Base-by-base conservation (phyloP, 2,329 filamentous ascomycete species). In the Penicillium sp. region DNA sequence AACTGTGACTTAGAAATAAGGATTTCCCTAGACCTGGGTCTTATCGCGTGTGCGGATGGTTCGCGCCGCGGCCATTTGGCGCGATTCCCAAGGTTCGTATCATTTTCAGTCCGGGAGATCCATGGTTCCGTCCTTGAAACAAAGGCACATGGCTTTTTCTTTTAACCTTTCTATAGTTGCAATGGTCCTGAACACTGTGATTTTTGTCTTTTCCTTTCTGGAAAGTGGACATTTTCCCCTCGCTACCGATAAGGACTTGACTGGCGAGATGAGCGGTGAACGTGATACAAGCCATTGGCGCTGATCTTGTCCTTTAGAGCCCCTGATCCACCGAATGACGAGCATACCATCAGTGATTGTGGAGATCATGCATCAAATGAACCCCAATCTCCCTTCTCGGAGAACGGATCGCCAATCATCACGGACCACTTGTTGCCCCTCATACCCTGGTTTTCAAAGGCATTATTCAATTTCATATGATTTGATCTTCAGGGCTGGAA, bases 291-390 rank as follows among this genome's bases (percentile, higher is more conserved):
- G 58, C 56, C 55, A 58, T 57, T 42, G 37, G 42, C 51, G 63
- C 63, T 59, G 62, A 65, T 65, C 57, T 57, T 51, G 50, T 64
- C 63, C 57, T 53, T 61, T 59, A 57, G 55, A 67, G 62, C 63
- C 63, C 60, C 62, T 63, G 62, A 65, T 65, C 64, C 64, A 64
- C 63, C 60, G 43, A 66, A 64, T 67, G 63, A 67, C 64, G 62
- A 66, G 63, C 62, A 64, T 67, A 56, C 57, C 52, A 57, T 42
- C 48, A 50, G 29, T 33, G 49, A 25, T 57, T 50, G 58, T 61
- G 58, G 62, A 62, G 63, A 60, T 66, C 57, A 50, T 60, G 55
- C 39, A 53, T 53, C 42, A 35, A 44, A 58, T 54, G 31, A 60
- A 61, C 58, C 63, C 63, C 62, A 54, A 52, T 52, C 50, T 52